Evolutionary conservation across 306 rosid species (phyloP).

Genomic region (Lagenaria siceraria): DNA sequence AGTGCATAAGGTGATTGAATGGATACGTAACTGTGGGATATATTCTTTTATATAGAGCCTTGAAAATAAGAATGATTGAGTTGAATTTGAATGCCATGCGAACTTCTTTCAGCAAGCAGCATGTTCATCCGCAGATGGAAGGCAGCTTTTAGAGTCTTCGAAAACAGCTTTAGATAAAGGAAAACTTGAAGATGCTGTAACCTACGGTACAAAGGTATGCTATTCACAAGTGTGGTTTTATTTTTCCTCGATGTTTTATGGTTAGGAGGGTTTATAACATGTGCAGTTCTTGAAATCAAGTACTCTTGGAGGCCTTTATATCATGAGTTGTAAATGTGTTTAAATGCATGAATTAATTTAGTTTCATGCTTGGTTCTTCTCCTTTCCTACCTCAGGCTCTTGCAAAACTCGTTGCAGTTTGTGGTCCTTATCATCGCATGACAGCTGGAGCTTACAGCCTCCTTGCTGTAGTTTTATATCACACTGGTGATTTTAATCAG

Average conservation of each 20-base stretch:
- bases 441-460: conserved; percentile 99
- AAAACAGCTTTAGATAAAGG: conserved; percentile 98
- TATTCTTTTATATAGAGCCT: neutral
- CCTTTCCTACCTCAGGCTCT: conserved; percentile 52
- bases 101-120: conserved; percentile 85
- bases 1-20: conserved; percentile 67
- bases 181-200: conserved; percentile 95
- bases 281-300: neutral
- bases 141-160: conserved; percentile 93
- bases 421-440: conserved; percentile 98
- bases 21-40: conserved; percentile 13
- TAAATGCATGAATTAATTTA: neutral
- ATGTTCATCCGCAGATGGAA: conserved; percentile 97
- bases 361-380: neutral
- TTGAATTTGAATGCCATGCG: conserved; percentile 13
- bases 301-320: neutral
- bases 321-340: conserved; percentile 3
- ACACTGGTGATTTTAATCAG: conserved; percentile 99
- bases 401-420: conserved; percentile 87
- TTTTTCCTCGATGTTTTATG: neutral
- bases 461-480: conserved; percentile 96
- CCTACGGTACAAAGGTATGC: conserved; percentile 80
- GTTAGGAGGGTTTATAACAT: neutral
- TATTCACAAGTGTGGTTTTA: neutral
- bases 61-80: conserved; percentile 6